phyloP scores from a whole-genome alignment of 2,329 filamentous ascomycete species.

The Aspergillus thermomutatus region DNA sequence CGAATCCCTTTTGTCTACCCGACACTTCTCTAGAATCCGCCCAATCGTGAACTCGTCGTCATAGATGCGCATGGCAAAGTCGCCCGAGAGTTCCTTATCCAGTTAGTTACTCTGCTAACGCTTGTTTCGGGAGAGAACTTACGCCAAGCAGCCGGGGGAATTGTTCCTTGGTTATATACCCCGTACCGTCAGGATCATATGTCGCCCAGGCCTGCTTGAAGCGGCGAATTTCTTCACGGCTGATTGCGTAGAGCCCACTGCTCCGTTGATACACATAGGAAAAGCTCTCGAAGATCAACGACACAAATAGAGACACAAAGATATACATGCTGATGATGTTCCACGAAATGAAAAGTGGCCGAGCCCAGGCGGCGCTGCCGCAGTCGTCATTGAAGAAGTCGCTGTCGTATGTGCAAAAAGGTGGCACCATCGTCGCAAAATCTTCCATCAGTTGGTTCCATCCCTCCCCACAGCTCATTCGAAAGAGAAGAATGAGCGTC shows the following conservation, averaged over 20 bases:
- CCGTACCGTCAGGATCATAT: conserved; percentile 85
- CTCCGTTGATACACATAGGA: conserved; percentile 98
- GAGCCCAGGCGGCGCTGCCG: conserved; percentile 84
- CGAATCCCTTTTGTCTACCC: conserved; percentile 53
- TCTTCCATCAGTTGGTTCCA: conserved; percentile 99
- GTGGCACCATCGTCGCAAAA: conserved; percentile 74
- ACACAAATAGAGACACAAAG: conserved; percentile 97
- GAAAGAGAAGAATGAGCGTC: conserved; percentile 86
- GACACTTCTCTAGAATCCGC: conserved; percentile 82
- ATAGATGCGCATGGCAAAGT: conserved; percentile 97
- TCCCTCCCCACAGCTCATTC: conserved; percentile 88
- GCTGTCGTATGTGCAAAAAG: conserved; percentile 69
- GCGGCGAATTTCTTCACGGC: conserved; percentile 86
- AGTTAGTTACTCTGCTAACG: conserved; percentile 2
- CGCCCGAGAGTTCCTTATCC: conserved; percentile 72
- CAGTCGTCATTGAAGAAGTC: conserved; percentile 88
- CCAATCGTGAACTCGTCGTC: conserved; percentile 82
- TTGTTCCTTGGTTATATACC: conserved; percentile 83
- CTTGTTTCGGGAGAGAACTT: conserved; percentile 28
- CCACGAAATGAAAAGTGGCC: conserved; percentile 89
- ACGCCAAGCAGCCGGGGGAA: conserved; percentile 85
- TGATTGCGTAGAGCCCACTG: conserved; percentile 85
- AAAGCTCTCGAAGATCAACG: conserved; percentile 98
- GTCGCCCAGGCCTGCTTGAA: conserved; percentile 99
- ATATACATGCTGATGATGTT: conserved; percentile 99